Base-by-base conservation (phyloP, 1,284 basidiomycete genomes). In the Ustilago bromivora region DNA sequence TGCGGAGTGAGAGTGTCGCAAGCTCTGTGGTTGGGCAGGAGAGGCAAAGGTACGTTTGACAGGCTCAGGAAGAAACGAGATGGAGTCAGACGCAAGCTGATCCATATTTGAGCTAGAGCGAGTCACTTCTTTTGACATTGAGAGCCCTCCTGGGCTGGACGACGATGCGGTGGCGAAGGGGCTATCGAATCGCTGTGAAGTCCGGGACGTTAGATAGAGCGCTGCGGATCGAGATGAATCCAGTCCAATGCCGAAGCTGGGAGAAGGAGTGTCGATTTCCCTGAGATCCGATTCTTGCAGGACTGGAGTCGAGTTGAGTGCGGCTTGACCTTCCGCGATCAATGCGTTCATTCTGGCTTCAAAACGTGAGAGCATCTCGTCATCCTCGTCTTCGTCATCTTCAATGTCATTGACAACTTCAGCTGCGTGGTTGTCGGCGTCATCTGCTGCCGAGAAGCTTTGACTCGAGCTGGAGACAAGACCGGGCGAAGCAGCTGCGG, bases 261-360 rank as follows among this genome's bases (percentile, higher is more conserved):
- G 61, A 11, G 73, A 67, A 0, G 68, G 68, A 0, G 67, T 51
- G n/a, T 76, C 68, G 38, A 71, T 67, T 12, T 76, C 73, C 11
- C 57, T 53, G 34, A 76, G 49, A 52, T 76, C 74, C 1, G 74
- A 57, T 23, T 72, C 76, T 15, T 76, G 66, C 28, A 80, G 58
- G 2, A 76, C 71, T 5, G 71, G 74, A 10, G 74, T 75, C 0
- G 78, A 77, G 49, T 69, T 66, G 43, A 81, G 64, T 19, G 79
- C 79, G 13, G 78, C 74, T 28, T 77, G 75, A 3, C 79, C 79
- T 51, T 81, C 67, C 5, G 74, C 78, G 53, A 81, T 81, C 32
- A 81, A 61, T 3, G 61, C 72, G 23, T 70, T 64, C 79, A 81
- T 81, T 57, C 71, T 77, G 6, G 58, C 66, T 52, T 81, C 65